These are phyloP conservation scores for Hypoxylon sp. DNA, from an alignment of 2,329 filamentous ascomycete genomes.

Conservation along the genomic window DNA sequence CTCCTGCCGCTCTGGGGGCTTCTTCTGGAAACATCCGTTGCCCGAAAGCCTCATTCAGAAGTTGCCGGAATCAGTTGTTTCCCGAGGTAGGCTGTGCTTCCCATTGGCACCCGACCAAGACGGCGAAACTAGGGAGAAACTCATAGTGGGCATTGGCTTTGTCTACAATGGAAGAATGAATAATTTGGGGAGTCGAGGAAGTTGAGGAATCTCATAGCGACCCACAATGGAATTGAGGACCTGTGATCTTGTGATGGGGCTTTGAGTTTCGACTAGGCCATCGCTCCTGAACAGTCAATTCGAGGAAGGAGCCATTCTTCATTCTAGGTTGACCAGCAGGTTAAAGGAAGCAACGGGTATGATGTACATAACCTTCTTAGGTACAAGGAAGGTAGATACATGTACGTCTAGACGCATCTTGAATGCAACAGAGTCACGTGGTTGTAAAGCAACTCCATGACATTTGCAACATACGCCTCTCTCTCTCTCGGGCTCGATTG, in stretches of 20 bases:
- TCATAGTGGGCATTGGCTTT: background rate
- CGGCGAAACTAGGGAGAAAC: background rate
- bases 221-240: background rate
- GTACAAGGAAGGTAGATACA: background rate
- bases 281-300: background rate
- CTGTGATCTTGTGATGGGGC: background rate
- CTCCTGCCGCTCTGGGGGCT: background rate
- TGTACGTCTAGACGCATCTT: background rate
- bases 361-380: too few species aligned
- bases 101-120: background rate
- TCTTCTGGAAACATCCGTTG: background rate
- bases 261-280: constrained; percentile 1
- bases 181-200: background rate
- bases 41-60: background rate
- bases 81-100: background rate
- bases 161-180: background rate
- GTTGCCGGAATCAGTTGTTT: background rate
- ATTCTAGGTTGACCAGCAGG: background rate
- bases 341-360: background rate
- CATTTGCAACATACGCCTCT: background rate
- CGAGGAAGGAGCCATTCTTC: background rate
- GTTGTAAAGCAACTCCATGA: background rate
- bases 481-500: background rate
- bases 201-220: background rate
- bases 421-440: background rate